These are phyloP conservation scores for Nectriaceae sp. DNA, from an alignment of 2,329 filamentous ascomycete species.

Conservation along the genomic window DNA sequence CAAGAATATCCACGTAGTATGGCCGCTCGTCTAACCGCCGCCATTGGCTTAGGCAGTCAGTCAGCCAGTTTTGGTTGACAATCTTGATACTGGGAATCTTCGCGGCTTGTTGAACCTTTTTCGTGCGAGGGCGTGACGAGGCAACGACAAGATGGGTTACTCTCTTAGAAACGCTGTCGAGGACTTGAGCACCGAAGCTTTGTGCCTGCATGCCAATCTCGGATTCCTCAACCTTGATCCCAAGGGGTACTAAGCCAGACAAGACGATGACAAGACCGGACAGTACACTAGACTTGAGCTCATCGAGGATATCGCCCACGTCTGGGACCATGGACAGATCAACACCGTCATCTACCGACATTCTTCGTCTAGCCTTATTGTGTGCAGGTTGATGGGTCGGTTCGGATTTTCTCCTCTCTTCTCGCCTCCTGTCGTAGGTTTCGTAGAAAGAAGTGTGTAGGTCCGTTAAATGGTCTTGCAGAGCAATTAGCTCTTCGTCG, in stretches of 20 bases:
- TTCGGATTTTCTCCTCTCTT: conserved; percentile 36
- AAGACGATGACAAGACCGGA: conserved; percentile 78
- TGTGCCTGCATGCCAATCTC: conserved; percentile 87
- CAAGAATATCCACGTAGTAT: conserved; percentile 76
- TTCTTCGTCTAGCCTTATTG: conserved; percentile 31
- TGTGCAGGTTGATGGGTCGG: conserved; percentile 38
- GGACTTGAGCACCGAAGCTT: conserved; percentile 75
- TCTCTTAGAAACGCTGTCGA: conserved; percentile 57
- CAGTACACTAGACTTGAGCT: conserved; percentile 77
- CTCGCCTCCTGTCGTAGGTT: conserved; percentile 67
- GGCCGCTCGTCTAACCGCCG: conserved; percentile 74
- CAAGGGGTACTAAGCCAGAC: conserved; percentile 85
- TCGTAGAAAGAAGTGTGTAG: conserved; percentile 83
- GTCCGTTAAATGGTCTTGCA: conserved; percentile 73
- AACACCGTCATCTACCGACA: conserved; percentile 42
- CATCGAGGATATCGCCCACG: conserved; percentile 79
- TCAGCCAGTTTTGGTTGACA: conserved; percentile 88
- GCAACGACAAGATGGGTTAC: conserved; percentile 77
- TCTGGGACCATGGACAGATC: conserved; percentile 69
- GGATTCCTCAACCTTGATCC: conserved; percentile 74
- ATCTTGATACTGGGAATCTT: conserved; percentile 82
- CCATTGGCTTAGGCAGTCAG: conserved; percentile 85
- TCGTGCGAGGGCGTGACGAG: conserved; percentile 73
- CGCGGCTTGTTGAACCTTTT: conserved; percentile 87
- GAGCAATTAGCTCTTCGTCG: conserved; percentile 76